Evolutionary conservation across 116 monocot species (phyloP), one percentile per base, ranked within the genome.

Genomic region (Dioscorea cayenensis): DNA sequence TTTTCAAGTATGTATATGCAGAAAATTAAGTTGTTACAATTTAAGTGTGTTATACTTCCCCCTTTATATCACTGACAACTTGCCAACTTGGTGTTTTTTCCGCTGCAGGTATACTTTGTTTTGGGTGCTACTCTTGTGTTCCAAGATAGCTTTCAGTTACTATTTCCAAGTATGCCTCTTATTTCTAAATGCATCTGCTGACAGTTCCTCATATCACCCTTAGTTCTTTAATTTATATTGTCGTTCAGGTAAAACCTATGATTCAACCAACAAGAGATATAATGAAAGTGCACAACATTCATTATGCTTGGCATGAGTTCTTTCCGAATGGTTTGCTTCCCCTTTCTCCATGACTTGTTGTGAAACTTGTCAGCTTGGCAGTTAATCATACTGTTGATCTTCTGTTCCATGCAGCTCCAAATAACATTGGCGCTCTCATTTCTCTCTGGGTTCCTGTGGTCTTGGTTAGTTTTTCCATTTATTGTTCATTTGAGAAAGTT

Each of bases 191-290:
- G n/a, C 55, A 55, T n/a, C 14, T 18, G 19, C n/a, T n/a, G 18
- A 19, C 55, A 19, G 17, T 55, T 19, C 55, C 55, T 55, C 17
- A 18, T 55, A 19, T 55, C 17, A 19, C n/a, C 55, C n/a, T 55
- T n/a, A 19, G 55, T 55, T 55, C 18, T 55, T 16, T 18, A 6
- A 63, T 27, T 1, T 20, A 51, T 79, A n/a, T 67, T 64, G 32
- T 63, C 36, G 66, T 73, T 62, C 80, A 99, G 99, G 94, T 99
- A 80, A 86, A 84, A 73, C 90, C 97, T 69, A 65, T 99, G 72
- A 71, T 99, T 25, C 84, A 83, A 69, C 97, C 97, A 72, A 99
- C 97, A 73, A 94, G 91, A 83, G 97, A 99, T 78, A 89, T 99
- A 77, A 94, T 91, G 87, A 80, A 78, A 68, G 86, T 99, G 70